Evolutionary conservation across 176 grass and related monocot genomes (phyloP).

Genomic region (Ensete ventricosum): DNA sequence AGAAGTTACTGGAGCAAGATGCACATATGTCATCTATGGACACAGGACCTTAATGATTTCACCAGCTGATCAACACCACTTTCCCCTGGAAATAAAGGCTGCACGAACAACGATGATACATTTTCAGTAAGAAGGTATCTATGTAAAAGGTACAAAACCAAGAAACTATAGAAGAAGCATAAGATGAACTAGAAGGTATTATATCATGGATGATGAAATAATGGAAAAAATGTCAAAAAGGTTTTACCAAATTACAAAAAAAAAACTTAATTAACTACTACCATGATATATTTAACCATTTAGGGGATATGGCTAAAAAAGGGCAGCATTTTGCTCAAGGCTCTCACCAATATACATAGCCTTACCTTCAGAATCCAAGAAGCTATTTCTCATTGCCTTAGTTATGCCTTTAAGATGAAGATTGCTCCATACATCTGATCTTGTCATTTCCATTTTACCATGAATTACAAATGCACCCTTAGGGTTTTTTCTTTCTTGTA

Average conservation of each 20-base stretch:
- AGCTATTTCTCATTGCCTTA: background rate
- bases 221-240: no score
- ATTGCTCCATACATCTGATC: background rate
- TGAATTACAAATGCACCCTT: no score
- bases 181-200: background rate
- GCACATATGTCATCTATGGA: background rate
- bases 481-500: no score
- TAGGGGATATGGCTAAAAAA: no score
- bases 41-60: slow-evolving; percentile 15
- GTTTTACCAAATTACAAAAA: no score
- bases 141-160: background rate
- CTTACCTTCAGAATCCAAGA: no score
- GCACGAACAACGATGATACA: background rate
- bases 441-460: background rate
- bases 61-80: slow-evolving; percentile 23
- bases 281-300: no score
- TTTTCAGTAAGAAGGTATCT: no score
- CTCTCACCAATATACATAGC: no score
- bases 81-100: slow-evolving; percentile 22
- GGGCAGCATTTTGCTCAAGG: no score
- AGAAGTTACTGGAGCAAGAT: background rate
- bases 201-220: no score
- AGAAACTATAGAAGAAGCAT: background rate
- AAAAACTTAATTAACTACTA: no score
- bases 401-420: background rate